Evolutionary conservation across 306 rosid species (phyloP).

Genomic region (Ceratonia siliqua): DNA sequence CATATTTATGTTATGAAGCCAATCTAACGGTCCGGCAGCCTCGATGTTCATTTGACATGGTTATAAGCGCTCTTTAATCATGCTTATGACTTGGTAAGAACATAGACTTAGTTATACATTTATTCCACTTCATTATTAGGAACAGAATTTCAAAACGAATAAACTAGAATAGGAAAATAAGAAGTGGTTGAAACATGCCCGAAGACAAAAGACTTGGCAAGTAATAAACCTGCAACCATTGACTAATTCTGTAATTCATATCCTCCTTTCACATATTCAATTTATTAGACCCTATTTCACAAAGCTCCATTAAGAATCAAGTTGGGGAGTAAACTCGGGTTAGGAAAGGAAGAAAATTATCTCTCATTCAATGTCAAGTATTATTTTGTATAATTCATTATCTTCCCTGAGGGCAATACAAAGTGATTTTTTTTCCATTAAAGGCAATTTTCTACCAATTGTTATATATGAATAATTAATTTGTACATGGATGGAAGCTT

Average conservation of each 20-base stretch:
- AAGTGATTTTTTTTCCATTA: neutral
- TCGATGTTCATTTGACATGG: neutral
- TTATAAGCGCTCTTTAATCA: neutral
- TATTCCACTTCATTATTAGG: neutral
- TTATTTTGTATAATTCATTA: neutral
- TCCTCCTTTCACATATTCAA: neutral
- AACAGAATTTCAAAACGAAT: neutral
- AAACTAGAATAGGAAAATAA: neutral
- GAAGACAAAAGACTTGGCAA: neutral
- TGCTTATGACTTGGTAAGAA: constrained; percentile 32
- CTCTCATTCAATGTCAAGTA: neutral
- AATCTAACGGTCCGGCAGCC: neutral
- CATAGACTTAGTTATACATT: constrained; percentile 18
- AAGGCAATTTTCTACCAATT: neutral
- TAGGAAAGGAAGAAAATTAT: neutral
- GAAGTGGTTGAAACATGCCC: constrained; percentile 25
- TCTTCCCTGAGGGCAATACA: neutral
- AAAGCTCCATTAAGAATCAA: no score
- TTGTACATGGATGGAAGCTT: no score
- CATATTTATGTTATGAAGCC: neutral
- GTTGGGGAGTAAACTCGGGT: neutral
- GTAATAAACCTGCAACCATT: constrained; percentile 4
- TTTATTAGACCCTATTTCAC: constrained; percentile 13
- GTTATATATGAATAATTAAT: no score
- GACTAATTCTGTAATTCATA: constrained; percentile 46